Conservation (phyloP, 352 stramenopile genomes). For the Pythium dissimile region DNA sequence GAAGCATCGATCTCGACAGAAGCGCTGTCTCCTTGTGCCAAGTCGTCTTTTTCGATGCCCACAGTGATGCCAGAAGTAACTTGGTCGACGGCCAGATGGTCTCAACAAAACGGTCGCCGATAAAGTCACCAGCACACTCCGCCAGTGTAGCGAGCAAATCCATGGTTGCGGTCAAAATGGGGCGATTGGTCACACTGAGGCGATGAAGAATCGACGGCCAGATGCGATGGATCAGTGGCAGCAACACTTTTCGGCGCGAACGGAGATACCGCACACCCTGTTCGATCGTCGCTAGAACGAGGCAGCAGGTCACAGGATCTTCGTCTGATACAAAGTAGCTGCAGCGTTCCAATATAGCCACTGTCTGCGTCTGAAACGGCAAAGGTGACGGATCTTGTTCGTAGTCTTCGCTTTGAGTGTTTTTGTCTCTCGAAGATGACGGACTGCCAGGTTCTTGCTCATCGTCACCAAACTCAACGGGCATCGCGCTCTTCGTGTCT, state of each 20-base stretch:
- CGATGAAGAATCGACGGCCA: conserved; percentile 71
- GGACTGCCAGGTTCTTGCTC: too few species aligned
- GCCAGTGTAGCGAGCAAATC: conserved; percentile 49
- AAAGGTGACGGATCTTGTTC: conserved; percentile 24
- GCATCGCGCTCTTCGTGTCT: conserved; percentile 62
- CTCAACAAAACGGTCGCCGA: conserved; percentile 78
- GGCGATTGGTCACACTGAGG: conserved; percentile 47
- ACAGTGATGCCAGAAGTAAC: conserved; percentile 37
- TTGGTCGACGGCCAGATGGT: conserved; percentile 66
- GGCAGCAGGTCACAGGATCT: conserved; percentile 66
- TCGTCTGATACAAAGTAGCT: conserved; percentile 70
- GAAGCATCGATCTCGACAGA: conserved; percentile 66
- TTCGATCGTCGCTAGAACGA: conserved; percentile 68
- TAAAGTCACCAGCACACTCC: conserved; percentile 64
- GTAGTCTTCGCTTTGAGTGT: conserved; percentile 13
- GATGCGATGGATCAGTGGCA: conserved; percentile 71
- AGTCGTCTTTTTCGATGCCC: conserved; percentile 37
- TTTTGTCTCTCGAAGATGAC: too few species aligned
- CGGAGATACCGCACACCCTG: conserved; percentile 55
- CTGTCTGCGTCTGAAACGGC: conserved; percentile 46
- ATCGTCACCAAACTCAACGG: conserved; percentile 46
- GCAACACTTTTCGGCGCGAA: conserved; percentile 40
- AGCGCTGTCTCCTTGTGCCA: too few species aligned
- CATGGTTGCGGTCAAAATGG: conserved; percentile 58
- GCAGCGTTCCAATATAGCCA: conserved; percentile 76